Evolutionary conservation across 2,329 filamentous ascomycete species (phyloP).

Genomic region (Aspergillus novofumigatus): DNA sequence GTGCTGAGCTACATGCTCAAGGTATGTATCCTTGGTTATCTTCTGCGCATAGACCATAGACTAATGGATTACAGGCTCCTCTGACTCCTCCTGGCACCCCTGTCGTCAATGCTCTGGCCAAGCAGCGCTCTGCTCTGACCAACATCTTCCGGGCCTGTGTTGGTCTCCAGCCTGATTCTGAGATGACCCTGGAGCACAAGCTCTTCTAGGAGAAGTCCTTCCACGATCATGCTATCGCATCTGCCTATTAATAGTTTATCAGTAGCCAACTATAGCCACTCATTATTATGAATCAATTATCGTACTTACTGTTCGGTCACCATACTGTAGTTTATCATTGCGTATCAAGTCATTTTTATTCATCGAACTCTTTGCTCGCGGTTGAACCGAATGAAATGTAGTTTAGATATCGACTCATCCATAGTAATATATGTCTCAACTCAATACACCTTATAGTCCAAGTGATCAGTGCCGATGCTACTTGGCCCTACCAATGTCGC

Average conservation of each 20-base stretch:
- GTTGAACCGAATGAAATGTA: no score
- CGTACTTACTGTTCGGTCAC: neutral
- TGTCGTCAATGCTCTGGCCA: constrained; percentile 90
- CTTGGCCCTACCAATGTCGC: constrained; percentile 33
- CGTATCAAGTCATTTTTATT: no score
- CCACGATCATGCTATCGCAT: no score
- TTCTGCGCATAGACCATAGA: neutral
- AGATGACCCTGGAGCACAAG: constrained; percentile 99
- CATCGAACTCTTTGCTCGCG: no score
- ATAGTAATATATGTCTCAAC: no score
- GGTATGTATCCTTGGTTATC: constrained; percentile 30
- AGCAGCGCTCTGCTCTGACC: constrained; percentile 89
- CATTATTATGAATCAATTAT: constrained; percentile 15
- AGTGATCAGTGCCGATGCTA: neutral
- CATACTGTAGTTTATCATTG: no score
- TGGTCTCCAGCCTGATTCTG: constrained; percentile 92
- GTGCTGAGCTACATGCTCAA: constrained; percentile 98
- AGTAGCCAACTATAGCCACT: constrained; percentile 26
- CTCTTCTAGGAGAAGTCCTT: constrained; percentile 68
- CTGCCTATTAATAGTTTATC: neutral
- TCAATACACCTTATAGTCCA: no score
- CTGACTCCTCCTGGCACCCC: constrained; percentile 91
- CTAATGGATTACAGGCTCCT: constrained; percentile 60
- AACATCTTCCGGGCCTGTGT: constrained; percentile 99
- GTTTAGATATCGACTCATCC: no score